Evolutionary conservation across 2,329 filamentous ascomycete genomes (phyloP), one percentile per base, ranked within the genome.

Genomic region (Sarocladium brachiariae): DNA sequence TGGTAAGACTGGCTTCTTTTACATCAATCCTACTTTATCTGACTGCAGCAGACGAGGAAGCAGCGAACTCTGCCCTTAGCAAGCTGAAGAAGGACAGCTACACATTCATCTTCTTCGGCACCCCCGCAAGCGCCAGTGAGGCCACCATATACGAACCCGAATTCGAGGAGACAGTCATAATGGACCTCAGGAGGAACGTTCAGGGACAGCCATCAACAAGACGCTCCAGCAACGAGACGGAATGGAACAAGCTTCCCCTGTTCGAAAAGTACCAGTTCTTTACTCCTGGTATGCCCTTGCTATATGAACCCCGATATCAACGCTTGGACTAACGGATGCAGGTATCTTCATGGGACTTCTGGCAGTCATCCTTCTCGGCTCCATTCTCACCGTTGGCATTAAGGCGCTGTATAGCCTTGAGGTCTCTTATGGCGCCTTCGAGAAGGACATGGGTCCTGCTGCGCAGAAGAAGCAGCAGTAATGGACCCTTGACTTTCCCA

Each of bases 231-330:
- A 74, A 78, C 53, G 61, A 55, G 50, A 70, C 65, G 6, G 65
- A 61, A 6, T 59, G 61, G 49, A 61, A 75, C 52, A 74, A 67
- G 31, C 65, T 75, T 25, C 75, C 81, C 3, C 69, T 95, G 38
- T 97, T 99, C 61, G 87, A 95, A 69, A 90, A 87, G 67, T 99
- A 99, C 67, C 87, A 96, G 65, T 97, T 91, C 72, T 86, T 99
- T 58, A 92, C 86, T 10, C 89, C 90, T 61, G 89, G 89, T 92
- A 70, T 34, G 53, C 13, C 9, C 19, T 7, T 23, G 10, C 39
- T 7, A n/a, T 23, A 4, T 16, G 16, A 11, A 6, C 27, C 16
- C 25, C 13, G 4, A n/a, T 14, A 47, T 7, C 5, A 4, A 10
- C 16, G 14, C 6, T 19, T 14, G 6, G 13, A 2, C 43, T 43